Evolutionary conservation across 2,329 filamentous ascomycete genomes (phyloP), one percentile per base, ranked within the genome.

Genomic region (Hypoxylon sp.): DNA sequence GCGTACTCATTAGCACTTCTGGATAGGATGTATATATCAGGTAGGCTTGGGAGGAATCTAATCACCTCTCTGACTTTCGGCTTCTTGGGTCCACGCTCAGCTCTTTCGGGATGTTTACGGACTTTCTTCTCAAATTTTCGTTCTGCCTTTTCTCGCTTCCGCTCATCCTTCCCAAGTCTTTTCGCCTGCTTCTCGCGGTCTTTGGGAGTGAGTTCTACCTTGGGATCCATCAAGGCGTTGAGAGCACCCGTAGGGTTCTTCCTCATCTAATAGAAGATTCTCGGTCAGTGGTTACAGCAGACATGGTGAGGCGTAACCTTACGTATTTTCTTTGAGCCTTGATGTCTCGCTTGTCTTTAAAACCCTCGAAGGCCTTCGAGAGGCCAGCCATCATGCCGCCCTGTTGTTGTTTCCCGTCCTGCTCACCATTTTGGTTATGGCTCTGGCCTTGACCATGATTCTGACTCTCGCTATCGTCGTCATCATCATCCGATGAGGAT

Each of bases 311-410:
- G 23, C 14, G 6, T n/a, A 9, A 2, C 13, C 48, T 65, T 57
- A 70, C 68, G 25, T 68, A 71, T 69, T 67, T 69, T 9, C 53
- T 67, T 25, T 67, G 63, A 9, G 68, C 63, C 36, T 63, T 66
- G 19, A 64, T 21, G 17, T 71, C 68, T 17, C 49, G 41, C 3
- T 45, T 51, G 10, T 64, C 49, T n/a, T 67, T 64, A 30, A 62
- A 60, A n/a, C 21, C 50, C 6, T 69, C 66, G 3, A 65, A 48
- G 19, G 28, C 28, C 5, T 71, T 69, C 2, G 49, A 51, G 17
- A 71, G 32, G 2, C 25, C 21, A 5, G 36, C 51, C 38, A 52
- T 59, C 21, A 52, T 46, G 28, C 64, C 46, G 5, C 58, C 57
- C 11, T 65, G 34, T 45, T 36, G 41, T 10, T 58, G 41, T 23